phyloP scores from a whole-genome alignment of 1,284 basidiomycete species.

The Sporisorium iseilematis-ciliati region DNA sequence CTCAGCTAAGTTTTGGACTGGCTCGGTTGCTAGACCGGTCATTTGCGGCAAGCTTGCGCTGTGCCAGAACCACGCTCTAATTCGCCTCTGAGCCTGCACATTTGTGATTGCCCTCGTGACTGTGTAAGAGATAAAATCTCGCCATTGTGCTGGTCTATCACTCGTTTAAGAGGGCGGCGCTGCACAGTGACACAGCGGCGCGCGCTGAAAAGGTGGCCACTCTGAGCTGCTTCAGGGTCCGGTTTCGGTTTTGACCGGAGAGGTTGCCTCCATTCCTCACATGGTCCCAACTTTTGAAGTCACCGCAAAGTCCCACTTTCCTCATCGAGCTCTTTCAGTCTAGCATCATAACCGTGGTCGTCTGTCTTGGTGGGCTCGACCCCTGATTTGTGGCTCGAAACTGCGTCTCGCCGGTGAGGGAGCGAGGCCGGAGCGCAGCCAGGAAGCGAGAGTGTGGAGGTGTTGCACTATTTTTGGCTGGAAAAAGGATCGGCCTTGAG shows the following conservation, averaged over 20 bases:
- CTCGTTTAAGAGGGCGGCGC: not conserved
- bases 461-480: not conserved
- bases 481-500: not conserved
- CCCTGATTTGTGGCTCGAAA: too few relatives aligned
- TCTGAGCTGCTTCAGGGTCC: not conserved
- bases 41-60: constrained; percentile 5
- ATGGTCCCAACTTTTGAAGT: too few relatives aligned
- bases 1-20: not conserved
- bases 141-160: constrained; percentile 1
- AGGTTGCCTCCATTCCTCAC: too few relatives aligned
- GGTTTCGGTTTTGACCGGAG: too few relatives aligned
- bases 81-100: not conserved
- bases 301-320: too few relatives aligned
- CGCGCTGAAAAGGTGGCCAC: not conserved
- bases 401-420: too few relatives aligned
- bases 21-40: not conserved
- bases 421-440: not conserved
- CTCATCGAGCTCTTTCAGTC: too few relatives aligned
- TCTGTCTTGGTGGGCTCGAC: too few relatives aligned
- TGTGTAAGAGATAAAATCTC: not conserved
- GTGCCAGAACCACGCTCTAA: too few relatives aligned
- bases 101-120: not conserved
- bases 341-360: too few relatives aligned
- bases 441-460: not conserved
- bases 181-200: constrained; percentile 7